Percentiles rank a stretch among this genome's conserved stretches.
Evolutionary conservation across 768 basidiomycete species (phyloP).

Genomic region (Suillus subaureus): DNA sequence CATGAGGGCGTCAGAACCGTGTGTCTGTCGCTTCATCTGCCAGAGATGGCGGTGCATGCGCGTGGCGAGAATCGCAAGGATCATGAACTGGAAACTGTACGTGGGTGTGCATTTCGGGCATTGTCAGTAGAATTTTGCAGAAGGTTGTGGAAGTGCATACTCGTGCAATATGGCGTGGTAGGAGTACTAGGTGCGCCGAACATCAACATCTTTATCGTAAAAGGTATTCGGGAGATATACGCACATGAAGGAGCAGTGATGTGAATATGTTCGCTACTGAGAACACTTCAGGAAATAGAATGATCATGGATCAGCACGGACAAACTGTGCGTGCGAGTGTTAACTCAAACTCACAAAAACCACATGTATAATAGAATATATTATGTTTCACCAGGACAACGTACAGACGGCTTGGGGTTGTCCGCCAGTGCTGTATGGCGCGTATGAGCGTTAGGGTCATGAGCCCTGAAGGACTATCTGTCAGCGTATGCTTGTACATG

Average conservation of each 20-base stretch:
- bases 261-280: not conserved
- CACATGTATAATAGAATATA: not conserved
- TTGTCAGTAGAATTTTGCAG: not conserved
- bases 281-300: not conserved
- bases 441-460: not conserved
- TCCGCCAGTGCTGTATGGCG: not conserved
- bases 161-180: slow-evolving; percentile 1
- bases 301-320: not conserved
- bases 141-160: not conserved
- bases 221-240: not conserved
- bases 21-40: not conserved
- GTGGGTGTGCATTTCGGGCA: not conserved
- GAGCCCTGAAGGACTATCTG: not conserved
- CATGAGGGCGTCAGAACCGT: not conserved
- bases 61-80: not conserved
- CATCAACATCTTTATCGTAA: not conserved
- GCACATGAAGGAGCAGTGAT: not conserved
- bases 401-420: not conserved
- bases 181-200: not conserved
- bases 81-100: not conserved
- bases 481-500: not conserved
- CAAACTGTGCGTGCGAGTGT: not conserved
- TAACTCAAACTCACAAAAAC: not conserved
- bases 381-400: not conserved
- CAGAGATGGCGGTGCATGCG: not conserved